phyloP scores from a whole-genome alignment of 768 basidiomycete species.

The Mycena chlorophos region DNA sequence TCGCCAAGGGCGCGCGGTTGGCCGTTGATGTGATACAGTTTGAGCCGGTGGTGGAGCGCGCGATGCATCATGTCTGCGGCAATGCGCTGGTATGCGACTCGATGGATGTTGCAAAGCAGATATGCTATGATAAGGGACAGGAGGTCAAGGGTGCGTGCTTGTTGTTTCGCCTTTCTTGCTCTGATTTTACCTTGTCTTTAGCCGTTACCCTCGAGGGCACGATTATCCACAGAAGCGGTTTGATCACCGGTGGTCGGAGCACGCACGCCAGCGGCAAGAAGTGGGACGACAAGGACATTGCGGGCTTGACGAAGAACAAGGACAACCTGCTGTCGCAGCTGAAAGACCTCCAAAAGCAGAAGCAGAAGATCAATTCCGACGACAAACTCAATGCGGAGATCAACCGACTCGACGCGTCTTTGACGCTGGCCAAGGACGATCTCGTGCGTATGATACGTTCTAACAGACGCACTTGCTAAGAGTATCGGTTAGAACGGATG shows the following conservation, averaged over 20 bases:
- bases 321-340: conserved; percentile 74
- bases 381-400: conserved; percentile 78
- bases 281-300: conserved; percentile 93
- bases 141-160: conserved; percentile 89
- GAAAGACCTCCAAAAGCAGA: conserved; percentile 79
- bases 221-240: conserved; percentile 93
- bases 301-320: conserved; percentile 61
- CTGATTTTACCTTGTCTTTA: conserved; percentile 28
- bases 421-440: conserved; percentile 78
- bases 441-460: conserved; percentile 49
- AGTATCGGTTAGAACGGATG: conserved; percentile 64
- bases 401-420: conserved; percentile 74
- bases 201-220: conserved; percentile 97
- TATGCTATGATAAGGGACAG: conserved; percentile 92
- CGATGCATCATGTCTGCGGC: conserved; percentile 96
- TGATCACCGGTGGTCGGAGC: conserved; percentile 94
- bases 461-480: conserved; percentile 1
- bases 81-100: conserved; percentile 94
- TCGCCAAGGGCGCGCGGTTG: conserved; percentile 82
- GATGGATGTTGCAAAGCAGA: conserved; percentile 87
- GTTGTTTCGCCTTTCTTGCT: background rate
- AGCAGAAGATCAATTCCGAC: conserved; percentile 81
- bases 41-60: conserved; percentile 83
- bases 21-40: conserved; percentile 86
- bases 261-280: conserved; percentile 75